Percentiles rank a stretch among this genome's conserved stretches.
Evolutionary conservation across 2,329 filamentous ascomycete genomes (phyloP).

Genomic region (Proliferodiscus dingleyae): DNA sequence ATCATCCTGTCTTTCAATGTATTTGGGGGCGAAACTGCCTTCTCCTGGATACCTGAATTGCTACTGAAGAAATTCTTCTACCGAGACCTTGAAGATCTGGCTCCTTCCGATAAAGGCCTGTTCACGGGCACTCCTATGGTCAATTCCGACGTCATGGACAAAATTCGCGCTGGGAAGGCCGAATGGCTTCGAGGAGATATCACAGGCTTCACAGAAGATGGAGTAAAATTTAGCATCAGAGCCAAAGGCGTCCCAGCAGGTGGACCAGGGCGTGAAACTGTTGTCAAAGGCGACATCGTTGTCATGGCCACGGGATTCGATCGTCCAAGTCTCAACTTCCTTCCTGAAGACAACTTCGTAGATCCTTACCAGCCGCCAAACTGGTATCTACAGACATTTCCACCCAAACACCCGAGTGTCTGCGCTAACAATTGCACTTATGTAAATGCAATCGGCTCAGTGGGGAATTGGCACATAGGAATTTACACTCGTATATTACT

Average conservation of each 20-base stretch:
- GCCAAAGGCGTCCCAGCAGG: slow-evolving; percentile 67
- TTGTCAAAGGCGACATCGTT: slow-evolving; percentile 68
- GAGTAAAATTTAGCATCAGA: slow-evolving; percentile 68
- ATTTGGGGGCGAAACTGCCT: slow-evolving; percentile 68
- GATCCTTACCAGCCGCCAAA: slow-evolving; percentile 74
- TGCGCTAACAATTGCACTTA: slow-evolving; percentile 83
- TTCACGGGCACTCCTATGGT: slow-evolving; percentile 86
- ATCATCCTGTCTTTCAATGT: slow-evolving; percentile 71
- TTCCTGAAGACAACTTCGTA: slow-evolving; percentile 67
- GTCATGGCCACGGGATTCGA: slow-evolving; percentile 82
- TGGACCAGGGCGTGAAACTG: slow-evolving; percentile 64
- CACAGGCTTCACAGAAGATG: slow-evolving; percentile 55
- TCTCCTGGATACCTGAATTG: slow-evolving; percentile 75
- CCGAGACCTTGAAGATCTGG: slow-evolving; percentile 69
- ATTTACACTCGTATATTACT: slow-evolving; percentile 83
- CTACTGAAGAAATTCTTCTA: slow-evolving; percentile 78
- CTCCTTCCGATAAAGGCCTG: slow-evolving; percentile 65
- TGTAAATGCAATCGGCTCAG: slow-evolving; percentile 71
- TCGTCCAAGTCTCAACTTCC: slow-evolving; percentile 66
- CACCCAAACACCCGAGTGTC: slow-evolving; percentile 65
- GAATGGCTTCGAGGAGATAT: slow-evolving; percentile 82
- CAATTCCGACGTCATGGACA: slow-evolving; percentile 74
- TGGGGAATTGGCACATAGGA: slow-evolving; percentile 85
- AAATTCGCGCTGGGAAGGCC: slow-evolving; percentile 65
- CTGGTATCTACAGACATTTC: slow-evolving; percentile 87